Evolutionary conservation across 257 asterid species (phyloP).

Genomic region (Thymus quinquecostatus): DNA sequence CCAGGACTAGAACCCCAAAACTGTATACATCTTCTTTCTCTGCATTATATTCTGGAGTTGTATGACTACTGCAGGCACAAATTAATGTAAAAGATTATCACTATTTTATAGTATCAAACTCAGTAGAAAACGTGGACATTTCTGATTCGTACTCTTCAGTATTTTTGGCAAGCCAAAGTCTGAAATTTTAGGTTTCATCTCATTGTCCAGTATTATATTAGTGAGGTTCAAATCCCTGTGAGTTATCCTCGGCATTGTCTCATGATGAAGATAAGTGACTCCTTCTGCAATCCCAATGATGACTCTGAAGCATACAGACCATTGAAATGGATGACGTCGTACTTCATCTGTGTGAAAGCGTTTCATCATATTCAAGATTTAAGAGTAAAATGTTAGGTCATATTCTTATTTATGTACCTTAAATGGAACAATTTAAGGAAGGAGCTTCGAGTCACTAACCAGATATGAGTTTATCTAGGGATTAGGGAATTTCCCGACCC

Average conservation of each 20-base stretch:
- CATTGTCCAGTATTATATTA: conserved; percentile 28
- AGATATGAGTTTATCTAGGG: not conserved
- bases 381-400: not conserved
- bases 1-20: conserved; percentile 30
- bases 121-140: not conserved
- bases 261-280: conserved; percentile 36
- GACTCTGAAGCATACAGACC: conserved; percentile 31
- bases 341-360: not conserved
- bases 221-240: not conserved
- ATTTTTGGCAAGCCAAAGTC: conserved; percentile 14
- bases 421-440: not conserved
- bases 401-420: not conserved
- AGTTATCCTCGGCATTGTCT: conserved; percentile 10
- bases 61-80: conserved; percentile 21
- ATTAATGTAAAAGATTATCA: not conserved
- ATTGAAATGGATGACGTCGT: not conserved
- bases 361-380: too few species aligned
- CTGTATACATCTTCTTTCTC: conserved; percentile 22
- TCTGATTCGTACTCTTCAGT: not conserved
- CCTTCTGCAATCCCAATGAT: conserved; percentile 28
- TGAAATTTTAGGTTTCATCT: conserved; percentile 36
- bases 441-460: not conserved
- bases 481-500: conserved; percentile 31
- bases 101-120: conserved; percentile 3
- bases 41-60: conserved; percentile 26